phyloP scores from a whole-genome alignment of 2,329 filamentous ascomycete species.

The Fonsecaea pugnacius region DNA sequence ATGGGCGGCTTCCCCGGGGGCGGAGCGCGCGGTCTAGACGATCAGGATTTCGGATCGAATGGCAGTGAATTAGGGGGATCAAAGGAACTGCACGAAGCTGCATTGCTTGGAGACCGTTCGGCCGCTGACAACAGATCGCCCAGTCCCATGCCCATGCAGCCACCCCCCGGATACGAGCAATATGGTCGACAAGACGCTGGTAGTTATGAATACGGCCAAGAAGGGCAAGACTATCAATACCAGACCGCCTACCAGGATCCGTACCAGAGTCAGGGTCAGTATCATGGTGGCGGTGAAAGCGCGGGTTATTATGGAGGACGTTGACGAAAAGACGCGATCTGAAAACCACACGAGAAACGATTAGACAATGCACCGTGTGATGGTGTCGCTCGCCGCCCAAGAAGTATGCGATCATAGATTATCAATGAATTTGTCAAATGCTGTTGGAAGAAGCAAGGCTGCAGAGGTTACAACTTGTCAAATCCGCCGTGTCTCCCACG shows the following conservation, averaged over 20 bases:
- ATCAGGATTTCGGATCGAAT: constrained; percentile 15
- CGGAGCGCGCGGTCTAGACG: constrained; percentile 29
- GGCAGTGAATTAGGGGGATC: constrained; percentile 27
- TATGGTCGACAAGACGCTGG: constrained; percentile 20
- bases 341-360: not conserved
- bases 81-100: constrained; percentile 30
- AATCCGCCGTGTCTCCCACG: constrained; percentile 46
- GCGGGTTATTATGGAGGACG: constrained; percentile 30
- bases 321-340: constrained; percentile 15
- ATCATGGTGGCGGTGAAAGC: constrained; percentile 24
- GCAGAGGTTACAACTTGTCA: constrained; percentile 26
- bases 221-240: constrained; percentile 23
- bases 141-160: constrained; percentile 30
- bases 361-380: not conserved
- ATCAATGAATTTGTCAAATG: not conserved
- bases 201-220: constrained; percentile 20
- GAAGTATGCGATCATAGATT: not conserved
- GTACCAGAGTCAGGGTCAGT: constrained; percentile 25
- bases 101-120: constrained; percentile 17
- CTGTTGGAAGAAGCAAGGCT: not conserved
- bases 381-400: not conserved
- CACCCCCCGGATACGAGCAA: constrained; percentile 33
- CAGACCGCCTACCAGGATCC: constrained; percentile 30
- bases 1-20: constrained; percentile 30
- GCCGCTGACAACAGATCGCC: constrained; percentile 22